Base-by-base conservation (phyloP, 2,329 filamentous ascomycete genomes). In the Incumbomyces lentus region DNA sequence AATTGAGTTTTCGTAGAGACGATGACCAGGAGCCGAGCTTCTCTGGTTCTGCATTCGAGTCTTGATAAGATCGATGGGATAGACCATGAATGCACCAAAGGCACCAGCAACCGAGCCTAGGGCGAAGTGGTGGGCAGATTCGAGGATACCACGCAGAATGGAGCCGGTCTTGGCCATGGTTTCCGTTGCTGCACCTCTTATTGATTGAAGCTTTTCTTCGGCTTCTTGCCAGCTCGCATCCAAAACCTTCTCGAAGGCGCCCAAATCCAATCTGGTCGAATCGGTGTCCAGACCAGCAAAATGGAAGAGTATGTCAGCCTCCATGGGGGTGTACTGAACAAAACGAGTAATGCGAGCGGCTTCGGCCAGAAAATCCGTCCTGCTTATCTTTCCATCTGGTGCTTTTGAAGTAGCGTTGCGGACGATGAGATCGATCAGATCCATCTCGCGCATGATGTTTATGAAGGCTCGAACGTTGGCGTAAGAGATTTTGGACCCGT, bases 31-130 rank as follows among this genome's bases (percentile, higher is more conserved):
- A 42, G 83, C 79, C 3, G 78, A 79, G 43, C 79, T 81, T 55
- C 92, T 80, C 73, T 98, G 92, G 71, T 98, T 98, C 68, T 98
- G 92, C 81, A 98, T 85, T 51, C 92, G 82, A 1, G 92, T 98
- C 78, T 98, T 98, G 65, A 98, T 92, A 51, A 98, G 71, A 70
- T 98, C 92, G 62, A 98, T 96, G 18, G 92, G 92, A 65, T 98
- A 98, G 45, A 98, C 92, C 87, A 98, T 95, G 65, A 98, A 96
- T 11, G 92, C 92, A 64, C 92, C 92, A 62, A 98, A 98, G 8
- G 92, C 92, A 67, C 92, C 92, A 6, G 92, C 92, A 56, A 95
- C 57, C 63, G 85, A 88, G 49, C 92, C 92, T 6, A 98, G 78
- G 2, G 72, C 80, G 63, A 98, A 98, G 72, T 94, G 89, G 66